Conservation (phyloP, 2,329 filamentous ascomycete species). For the Trichoderma sp. region DNA sequence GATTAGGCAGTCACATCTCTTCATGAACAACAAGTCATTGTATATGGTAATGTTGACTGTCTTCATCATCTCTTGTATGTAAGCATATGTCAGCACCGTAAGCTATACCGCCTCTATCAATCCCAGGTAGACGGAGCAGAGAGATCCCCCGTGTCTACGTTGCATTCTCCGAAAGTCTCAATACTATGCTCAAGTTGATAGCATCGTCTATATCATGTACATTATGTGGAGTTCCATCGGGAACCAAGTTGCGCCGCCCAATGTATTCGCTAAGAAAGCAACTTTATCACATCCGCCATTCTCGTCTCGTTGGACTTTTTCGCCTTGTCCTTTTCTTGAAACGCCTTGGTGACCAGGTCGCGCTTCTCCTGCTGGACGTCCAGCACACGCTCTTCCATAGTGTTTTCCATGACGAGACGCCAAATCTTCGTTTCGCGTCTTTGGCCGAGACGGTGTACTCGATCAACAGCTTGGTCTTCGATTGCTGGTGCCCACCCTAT, state of each 20-base stretch:
- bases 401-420: slow-evolving; percentile 76
- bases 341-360: slow-evolving; percentile 73
- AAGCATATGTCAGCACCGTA: background rate
- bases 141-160: background rate
- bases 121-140: background rate
- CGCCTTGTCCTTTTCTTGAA: slow-evolving; percentile 65
- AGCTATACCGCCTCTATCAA: background rate
- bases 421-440: slow-evolving; percentile 77
- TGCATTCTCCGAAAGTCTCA: background rate
- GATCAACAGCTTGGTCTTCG: slow-evolving; percentile 87
- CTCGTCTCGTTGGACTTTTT: slow-evolving; percentile 59
- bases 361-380: slow-evolving; percentile 78
- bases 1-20: background rate
- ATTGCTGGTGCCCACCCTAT: slow-evolving; percentile 87
- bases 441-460: slow-evolving; percentile 84
- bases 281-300: slow-evolving; percentile 55
- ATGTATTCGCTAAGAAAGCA: slow-evolving; percentile 1
- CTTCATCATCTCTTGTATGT: background rate
- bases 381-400: slow-evolving; percentile 79
- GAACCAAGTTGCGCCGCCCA: background rate
- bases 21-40: background rate
- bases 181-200: background rate
- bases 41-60: background rate
- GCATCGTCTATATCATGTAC: background rate
- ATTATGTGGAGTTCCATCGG: background rate